A percentile compares a stretch with the other conserved stretches of the same genome.
phyloP scores from a whole-genome alignment of 2,329 filamentous ascomycete genomes.

The Penicillium crustosum region DNA sequence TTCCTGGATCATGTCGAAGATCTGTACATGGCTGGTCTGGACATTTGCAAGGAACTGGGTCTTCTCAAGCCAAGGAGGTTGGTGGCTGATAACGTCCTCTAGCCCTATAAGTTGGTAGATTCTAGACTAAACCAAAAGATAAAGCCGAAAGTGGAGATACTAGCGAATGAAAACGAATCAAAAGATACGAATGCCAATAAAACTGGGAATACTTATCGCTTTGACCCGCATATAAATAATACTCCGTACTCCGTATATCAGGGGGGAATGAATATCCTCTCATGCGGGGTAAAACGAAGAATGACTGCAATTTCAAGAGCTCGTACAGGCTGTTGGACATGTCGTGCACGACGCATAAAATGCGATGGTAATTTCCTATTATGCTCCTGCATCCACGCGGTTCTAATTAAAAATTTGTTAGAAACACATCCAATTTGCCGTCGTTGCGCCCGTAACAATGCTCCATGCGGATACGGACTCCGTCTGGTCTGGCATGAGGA shows the following conservation, averaged over 20 bases:
- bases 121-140: not conserved
- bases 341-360: slow-evolving; percentile 23
- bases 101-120: no score
- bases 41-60: no score
- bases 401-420: not conserved
- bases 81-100: no score
- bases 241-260: no score
- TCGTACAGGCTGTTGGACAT: slow-evolving; percentile 25
- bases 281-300: not conserved
- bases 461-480: slow-evolving; percentile 22
- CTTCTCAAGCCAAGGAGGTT: no score
- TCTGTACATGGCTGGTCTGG: no score
- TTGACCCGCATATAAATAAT: slow-evolving; percentile 1
- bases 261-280: not conserved
- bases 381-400: not conserved
- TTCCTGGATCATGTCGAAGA: no score
- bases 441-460: slow-evolving; percentile 20
- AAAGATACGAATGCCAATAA: not conserved
- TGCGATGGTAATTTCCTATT: slow-evolving; percentile 21
- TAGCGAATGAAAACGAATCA: not conserved
- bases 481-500: slow-evolving; percentile 29
- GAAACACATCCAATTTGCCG: slow-evolving; percentile 23
- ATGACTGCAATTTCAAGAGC: slow-evolving; percentile 20
- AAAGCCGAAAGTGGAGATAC: not conserved
- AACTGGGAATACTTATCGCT: not conserved